phyloP scores from a whole-genome alignment of 495 filamentous ascomycete genomes.

The Pyrenula aspistea region DNA sequence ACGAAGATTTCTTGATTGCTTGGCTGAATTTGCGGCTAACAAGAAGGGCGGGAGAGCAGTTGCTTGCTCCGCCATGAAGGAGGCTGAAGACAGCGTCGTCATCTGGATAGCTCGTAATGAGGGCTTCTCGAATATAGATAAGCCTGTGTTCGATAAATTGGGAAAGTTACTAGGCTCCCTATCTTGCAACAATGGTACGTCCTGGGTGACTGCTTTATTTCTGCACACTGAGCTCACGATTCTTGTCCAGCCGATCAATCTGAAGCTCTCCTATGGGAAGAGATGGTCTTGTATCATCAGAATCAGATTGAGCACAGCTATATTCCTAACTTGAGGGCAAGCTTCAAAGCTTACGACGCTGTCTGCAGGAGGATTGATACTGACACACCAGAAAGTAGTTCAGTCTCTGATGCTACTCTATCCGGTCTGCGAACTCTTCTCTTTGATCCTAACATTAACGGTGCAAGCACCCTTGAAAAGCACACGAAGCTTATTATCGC shows the following conservation, averaged over 20 bases:
- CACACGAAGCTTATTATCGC: slow-evolving; percentile 10
- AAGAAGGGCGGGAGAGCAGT: slow-evolving; percentile 17
- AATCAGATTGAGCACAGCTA: slow-evolving; percentile 14
- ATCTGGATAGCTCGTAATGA: slow-evolving; percentile 18
- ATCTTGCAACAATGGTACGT: slow-evolving; percentile 12
- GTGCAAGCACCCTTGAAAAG: slow-evolving; percentile 11
- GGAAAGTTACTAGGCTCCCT: slow-evolving; percentile 9
- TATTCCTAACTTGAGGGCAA: slow-evolving; percentile 15
- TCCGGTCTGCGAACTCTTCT: slow-evolving; percentile 11
- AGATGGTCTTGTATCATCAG: slow-evolving; percentile 17
- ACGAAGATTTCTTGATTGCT: slow-evolving; percentile 17
- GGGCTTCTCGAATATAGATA: slow-evolving; percentile 14
- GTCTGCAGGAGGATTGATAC: slow-evolving; percentile 6
- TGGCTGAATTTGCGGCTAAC: slow-evolving; percentile 17
- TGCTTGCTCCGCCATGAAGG: slow-evolving; percentile 8
- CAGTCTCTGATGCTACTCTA: slow-evolving; percentile 10
- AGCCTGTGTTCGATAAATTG: slow-evolving; percentile 12
- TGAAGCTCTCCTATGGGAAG: slow-evolving; percentile 14
- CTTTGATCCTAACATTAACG: slow-evolving; percentile 10
- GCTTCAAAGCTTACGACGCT: slow-evolving; percentile 11
- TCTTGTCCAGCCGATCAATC: slow-evolving; percentile 12
- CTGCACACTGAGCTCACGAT: slow-evolving; percentile 8
- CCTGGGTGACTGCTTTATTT: slow-evolving; percentile 6
- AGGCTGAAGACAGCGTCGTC: slow-evolving; percentile 15
- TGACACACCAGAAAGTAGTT: slow-evolving; percentile 7